Base-by-base conservation (phyloP, 371 early-diverging fungal genomes). In the Mucor mucedo region DNA sequence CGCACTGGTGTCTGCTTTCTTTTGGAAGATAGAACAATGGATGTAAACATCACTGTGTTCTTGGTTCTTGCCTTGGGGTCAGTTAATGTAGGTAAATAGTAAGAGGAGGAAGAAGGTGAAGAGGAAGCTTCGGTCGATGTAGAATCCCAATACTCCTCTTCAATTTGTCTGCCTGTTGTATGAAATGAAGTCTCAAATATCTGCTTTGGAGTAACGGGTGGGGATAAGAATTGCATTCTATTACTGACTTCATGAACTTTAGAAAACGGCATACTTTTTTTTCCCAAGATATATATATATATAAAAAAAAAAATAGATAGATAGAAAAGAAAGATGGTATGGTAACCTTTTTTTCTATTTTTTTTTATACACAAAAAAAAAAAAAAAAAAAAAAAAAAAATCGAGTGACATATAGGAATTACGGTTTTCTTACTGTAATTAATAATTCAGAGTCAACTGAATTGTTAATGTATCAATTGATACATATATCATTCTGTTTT, bases 131-230 rank as follows among this genome's bases (percentile, higher is more conserved):
- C 52, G 28, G 29, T 28, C 5, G 57, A 45, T 33, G 30, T 14
- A 0, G 47, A 33, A 33, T 29, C 45, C 21, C 27, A 30, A 33
- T 21, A 14, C 4, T 53, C 53, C 13, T 53, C 53, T 9, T 50
- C 33, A 7, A 32, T 11, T 27, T 8, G 33, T 9, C 14, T 35
- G 35, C 8, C 21, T n/a, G 45, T 47, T 30, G 57, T 57, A 14
- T 45, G 47, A 45, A 61, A 61, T 28, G 35, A 32, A 13, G 27
- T 3, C 14, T 53, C 54, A 2, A 28, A 2, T 32, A 54, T 16
- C 7, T 45, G 45, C 53, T 68, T 68, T 13, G 70, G 70, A 33
- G 74, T 68, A 21, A 63, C 52, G 40, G 74, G 70, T 39, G 70
- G 74, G 13, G 74, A 74, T 49, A 69, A 39, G 10, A 69, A 55